phyloP scores from a whole-genome alignment of 169 alveolate species.

The Toxoplasma gondii region DNA sequence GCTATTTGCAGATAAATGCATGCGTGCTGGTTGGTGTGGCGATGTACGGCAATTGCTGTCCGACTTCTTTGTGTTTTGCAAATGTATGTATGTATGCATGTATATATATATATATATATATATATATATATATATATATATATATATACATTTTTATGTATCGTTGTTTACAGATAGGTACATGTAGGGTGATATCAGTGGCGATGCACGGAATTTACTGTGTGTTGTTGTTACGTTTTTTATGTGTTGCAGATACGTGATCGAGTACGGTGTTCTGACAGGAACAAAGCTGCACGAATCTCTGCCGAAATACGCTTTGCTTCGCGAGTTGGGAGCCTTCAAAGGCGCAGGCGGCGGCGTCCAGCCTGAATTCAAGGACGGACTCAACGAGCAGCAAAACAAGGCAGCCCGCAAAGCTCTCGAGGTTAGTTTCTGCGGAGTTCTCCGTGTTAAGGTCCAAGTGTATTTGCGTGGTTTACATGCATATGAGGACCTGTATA shows the following conservation, averaged over 20 bases:
- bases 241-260: slow-evolving; percentile 47
- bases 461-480: not conserved
- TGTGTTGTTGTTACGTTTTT: not conserved
- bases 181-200: not conserved
- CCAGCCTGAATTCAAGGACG: slow-evolving; percentile 61
- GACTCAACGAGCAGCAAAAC: not conserved
- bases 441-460: not conserved
- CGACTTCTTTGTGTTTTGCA: no score
- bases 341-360: slow-evolving; percentile 66
- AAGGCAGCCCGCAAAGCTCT: not conserved
- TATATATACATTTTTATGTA: not conserved
- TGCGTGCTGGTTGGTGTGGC: no score
- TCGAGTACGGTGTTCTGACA: slow-evolving; percentile 69
- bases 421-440: not conserved
- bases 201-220: not conserved
- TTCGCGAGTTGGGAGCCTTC: slow-evolving; percentile 68
- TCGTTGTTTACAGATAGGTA: not conserved
- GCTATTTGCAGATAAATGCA: no score
- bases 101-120: not conserved
- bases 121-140: not conserved
- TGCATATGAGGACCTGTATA: not conserved
- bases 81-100: not conserved
- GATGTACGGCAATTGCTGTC: no score
- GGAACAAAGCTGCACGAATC: slow-evolving; percentile 68
- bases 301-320: slow-evolving; percentile 45